These are phyloP conservation scores for Leccinum subatratum DNA, from an alignment of 1,284 basidiomycete genomes.

Conservation along the genomic window DNA sequence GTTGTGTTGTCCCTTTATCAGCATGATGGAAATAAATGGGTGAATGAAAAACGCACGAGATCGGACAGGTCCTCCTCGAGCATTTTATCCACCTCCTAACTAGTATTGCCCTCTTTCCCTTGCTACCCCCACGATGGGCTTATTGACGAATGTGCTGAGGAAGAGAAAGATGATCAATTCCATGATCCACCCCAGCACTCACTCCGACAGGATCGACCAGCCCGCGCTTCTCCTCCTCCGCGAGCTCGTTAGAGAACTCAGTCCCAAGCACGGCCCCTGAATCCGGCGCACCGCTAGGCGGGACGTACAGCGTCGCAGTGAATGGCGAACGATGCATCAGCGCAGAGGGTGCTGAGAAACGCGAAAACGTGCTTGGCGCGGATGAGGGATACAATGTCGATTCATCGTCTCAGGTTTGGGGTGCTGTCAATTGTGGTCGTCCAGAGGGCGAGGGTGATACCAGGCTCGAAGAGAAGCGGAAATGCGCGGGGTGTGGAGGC, in stretches of 20 bases:
- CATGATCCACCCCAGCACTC: slow-evolving; percentile 14
- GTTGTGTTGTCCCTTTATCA: background rate
- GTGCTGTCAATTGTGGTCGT: slow-evolving; percentile 12
- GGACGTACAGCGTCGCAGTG: slow-evolving; percentile 50
- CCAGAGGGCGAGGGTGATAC: slow-evolving; percentile 26
- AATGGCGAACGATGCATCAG: slow-evolving; percentile 55
- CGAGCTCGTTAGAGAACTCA: slow-evolving; percentile 37
- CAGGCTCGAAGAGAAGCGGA: slow-evolving; percentile 27
- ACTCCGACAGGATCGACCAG: slow-evolving; percentile 22
- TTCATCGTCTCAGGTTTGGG: background rate
- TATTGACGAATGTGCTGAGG: background rate
- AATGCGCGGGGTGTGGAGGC: slow-evolving; percentile 17
- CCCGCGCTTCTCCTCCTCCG: slow-evolving; percentile 27
- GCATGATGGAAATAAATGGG: background rate
- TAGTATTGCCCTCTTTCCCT: slow-evolving; percentile 41
- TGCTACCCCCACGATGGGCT: background rate
- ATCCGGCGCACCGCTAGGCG: slow-evolving; percentile 75
- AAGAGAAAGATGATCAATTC: no score
- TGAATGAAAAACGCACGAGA: slow-evolving; percentile 41
- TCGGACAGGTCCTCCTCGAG: slow-evolving; percentile 54
- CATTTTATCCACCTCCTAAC: slow-evolving; percentile 51
- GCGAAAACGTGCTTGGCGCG: slow-evolving; percentile 1
- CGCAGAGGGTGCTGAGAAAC: slow-evolving; percentile 5
- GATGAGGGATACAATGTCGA: slow-evolving; percentile 6
- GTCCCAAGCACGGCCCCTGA: slow-evolving; percentile 60